Percentiles rank a stretch among this genome's conserved stretches.
These are phyloP conservation scores for Aschersonia sp. DNA, from an alignment of 2,329 filamentous ascomycete genomes.

Conservation along the genomic window DNA sequence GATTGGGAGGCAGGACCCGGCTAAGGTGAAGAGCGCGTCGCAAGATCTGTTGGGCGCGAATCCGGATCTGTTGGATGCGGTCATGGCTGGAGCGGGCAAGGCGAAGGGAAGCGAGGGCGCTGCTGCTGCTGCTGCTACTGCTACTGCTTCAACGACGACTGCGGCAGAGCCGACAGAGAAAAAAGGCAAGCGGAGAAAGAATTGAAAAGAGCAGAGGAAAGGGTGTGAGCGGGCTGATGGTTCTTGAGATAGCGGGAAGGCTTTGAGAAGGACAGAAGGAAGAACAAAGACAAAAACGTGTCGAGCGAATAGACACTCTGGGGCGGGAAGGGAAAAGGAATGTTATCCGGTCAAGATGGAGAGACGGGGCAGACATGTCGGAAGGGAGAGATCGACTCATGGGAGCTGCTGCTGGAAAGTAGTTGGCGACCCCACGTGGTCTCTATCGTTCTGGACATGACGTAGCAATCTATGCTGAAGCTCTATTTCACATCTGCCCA, in stretches of 20 bases:
- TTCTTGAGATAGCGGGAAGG: background rate
- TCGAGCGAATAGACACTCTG: too few relatives aligned
- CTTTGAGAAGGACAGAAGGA: too few relatives aligned
- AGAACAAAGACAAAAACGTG: too few relatives aligned
- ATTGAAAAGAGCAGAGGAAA: conserved; percentile 7
- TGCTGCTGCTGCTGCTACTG: too few relatives aligned
- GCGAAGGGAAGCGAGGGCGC: background rate
- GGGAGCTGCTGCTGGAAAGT: too few relatives aligned
- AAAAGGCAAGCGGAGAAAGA: conserved; percentile 33
- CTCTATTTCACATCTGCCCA: conserved; percentile 27
- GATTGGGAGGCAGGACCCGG: conserved; percentile 52
- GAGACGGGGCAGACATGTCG: too few relatives aligned
- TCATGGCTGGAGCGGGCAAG: conserved; percentile 20
- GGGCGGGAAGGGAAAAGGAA: too few relatives aligned
- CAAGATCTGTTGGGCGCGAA: conserved; percentile 23
- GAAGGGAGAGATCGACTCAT: too few relatives aligned
- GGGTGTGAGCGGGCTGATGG: background rate
- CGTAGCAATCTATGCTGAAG: background rate
- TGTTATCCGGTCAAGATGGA: too few relatives aligned
- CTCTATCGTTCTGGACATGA: background rate
- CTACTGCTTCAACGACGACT: conserved; percentile 8
- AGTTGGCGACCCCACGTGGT: background rate
- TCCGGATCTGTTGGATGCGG: conserved; percentile 33
- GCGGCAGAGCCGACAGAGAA: conserved; percentile 20
- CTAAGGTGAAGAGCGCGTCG: conserved; percentile 27